Evolutionary conservation across 495 filamentous ascomycete genomes (phyloP).

Genomic region (Aspergillus asperescens): DNA sequence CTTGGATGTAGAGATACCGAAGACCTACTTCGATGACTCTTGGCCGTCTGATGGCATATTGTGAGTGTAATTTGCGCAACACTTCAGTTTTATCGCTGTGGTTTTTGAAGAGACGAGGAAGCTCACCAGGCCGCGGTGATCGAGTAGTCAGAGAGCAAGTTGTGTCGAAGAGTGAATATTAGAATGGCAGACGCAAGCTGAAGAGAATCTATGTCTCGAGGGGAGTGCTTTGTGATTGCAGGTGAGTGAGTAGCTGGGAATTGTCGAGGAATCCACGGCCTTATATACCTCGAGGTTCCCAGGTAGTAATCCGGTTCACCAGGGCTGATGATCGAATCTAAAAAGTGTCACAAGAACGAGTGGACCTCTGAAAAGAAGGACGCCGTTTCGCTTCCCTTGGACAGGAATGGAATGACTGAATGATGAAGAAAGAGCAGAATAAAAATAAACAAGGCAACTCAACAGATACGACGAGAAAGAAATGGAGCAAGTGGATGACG

Average conservation of each 20-base stretch:
- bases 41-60: conserved; percentile 22
- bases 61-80: not conserved
- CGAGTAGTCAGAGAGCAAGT: not conserved
- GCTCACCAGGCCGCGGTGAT: not conserved
- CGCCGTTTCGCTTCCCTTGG: not conserved
- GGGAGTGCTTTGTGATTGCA: not conserved
- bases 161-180: not conserved
- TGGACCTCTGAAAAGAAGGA: not conserved
- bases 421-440: not conserved
- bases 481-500: conserved; percentile 5
- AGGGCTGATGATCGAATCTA: conserved; percentile 2
- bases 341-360: conserved; percentile 17
- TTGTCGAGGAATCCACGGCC: not conserved
- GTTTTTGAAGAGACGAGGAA: not conserved
- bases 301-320: not conserved
- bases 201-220: not conserved
- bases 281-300: conserved; percentile 14
- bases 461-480: conserved; percentile 1
- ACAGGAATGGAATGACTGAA: not conserved
- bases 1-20: not conserved
- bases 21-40: conserved; percentile 15
- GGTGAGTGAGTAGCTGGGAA: conserved; percentile 3
- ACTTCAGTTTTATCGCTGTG: not conserved
- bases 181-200: not conserved
- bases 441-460: not conserved